These are phyloP conservation scores for Phytophthora syringae DNA, from an alignment of 352 stramenopile genomes.

Conservation along the genomic window DNA sequence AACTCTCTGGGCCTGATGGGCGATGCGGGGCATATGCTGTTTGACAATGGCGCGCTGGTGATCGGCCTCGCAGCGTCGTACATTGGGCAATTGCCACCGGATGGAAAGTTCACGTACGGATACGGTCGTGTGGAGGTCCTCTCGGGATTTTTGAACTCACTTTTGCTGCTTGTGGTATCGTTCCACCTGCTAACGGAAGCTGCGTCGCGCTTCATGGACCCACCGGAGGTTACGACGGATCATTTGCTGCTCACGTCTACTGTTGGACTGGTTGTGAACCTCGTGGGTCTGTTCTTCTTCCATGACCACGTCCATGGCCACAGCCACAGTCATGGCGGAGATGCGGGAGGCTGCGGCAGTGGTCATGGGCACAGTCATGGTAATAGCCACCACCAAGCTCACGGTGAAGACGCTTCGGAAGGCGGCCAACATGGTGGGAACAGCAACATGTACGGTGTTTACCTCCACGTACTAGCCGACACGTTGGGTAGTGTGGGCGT, in stretches of 20 bases:
- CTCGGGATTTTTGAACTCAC: slow-evolving; percentile 88
- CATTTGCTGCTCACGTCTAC: slow-evolving; percentile 89
- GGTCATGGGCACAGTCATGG: slow-evolving; percentile 70
- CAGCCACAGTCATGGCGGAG: slow-evolving; percentile 58
- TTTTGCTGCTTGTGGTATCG: slow-evolving; percentile 85
- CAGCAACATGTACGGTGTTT: slow-evolving; percentile 92
- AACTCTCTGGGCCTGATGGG: slow-evolving; percentile 89
- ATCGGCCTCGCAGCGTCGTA: slow-evolving; percentile 88
- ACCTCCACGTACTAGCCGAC: slow-evolving; percentile 90
- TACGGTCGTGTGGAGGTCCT: slow-evolving; percentile 89
- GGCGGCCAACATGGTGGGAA: slow-evolving; percentile 47
- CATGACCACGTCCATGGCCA: slow-evolving; percentile 89
- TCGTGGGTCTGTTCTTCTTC: slow-evolving; percentile 91
- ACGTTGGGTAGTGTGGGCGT: slow-evolving; percentile 90
- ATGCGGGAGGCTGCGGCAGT: slow-evolving; percentile 35
- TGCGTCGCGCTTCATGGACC: slow-evolving; percentile 72
- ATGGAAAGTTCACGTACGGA: slow-evolving; percentile 83
- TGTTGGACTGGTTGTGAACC: slow-evolving; percentile 83
- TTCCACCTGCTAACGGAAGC: slow-evolving; percentile 87
- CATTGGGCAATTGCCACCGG: slow-evolving; percentile 74
- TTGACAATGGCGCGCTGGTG: slow-evolving; percentile 86
- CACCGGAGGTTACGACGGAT: slow-evolving; percentile 80
- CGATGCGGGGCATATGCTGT: slow-evolving; percentile 91
- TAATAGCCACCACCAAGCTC: slow-evolving; percentile 56
- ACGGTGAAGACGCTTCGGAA: slow-evolving; percentile 54